Evolutionary conservation across 2,329 filamentous ascomycete genomes (phyloP).

Genomic region (Penicillium crustosum): DNA sequence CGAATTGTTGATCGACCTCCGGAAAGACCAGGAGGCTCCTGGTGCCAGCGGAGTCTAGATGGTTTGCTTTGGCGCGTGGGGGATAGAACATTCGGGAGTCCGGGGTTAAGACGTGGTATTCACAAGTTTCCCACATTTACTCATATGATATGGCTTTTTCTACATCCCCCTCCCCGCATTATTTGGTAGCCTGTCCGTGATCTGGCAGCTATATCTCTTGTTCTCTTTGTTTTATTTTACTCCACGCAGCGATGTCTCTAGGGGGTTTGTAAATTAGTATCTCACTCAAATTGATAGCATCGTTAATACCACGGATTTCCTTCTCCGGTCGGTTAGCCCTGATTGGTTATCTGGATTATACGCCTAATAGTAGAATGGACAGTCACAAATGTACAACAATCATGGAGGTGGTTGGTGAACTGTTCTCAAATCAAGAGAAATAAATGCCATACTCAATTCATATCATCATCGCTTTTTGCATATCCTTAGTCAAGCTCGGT

Average conservation of each 20-base stretch:
- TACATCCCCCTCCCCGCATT: constrained; percentile 3
- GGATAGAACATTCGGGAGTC: constrained; percentile 6
- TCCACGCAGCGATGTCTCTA: constrained; percentile 25
- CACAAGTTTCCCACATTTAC: constrained; percentile 4
- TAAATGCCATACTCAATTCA: constrained; percentile 9
- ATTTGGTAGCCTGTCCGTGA: background rate
- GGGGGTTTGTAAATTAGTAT: constrained; percentile 28
- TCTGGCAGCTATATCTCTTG: constrained; percentile 8
- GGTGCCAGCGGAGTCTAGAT: constrained; percentile 53
- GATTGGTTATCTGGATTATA: background rate
- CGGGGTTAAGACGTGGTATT: constrained; percentile 3
- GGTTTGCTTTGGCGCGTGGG: constrained; percentile 3
- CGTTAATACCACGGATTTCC: constrained; percentile 24
- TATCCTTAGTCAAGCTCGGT: constrained; percentile 35
- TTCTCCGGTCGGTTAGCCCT: background rate
- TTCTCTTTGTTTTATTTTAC: constrained; percentile 18
- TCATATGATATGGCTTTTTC: constrained; percentile 14
- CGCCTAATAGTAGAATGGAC: background rate
- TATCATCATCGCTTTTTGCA: constrained; percentile 1
- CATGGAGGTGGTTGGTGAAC: background rate
- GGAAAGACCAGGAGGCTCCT: constrained; percentile 88
- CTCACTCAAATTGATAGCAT: constrained; percentile 25
- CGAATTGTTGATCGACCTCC: constrained; percentile 79
- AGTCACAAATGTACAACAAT: background rate
- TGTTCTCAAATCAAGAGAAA: background rate